Base-by-base conservation (phyloP, 169 alveolate genomes). In the Plasmodium yoelii region DNA sequence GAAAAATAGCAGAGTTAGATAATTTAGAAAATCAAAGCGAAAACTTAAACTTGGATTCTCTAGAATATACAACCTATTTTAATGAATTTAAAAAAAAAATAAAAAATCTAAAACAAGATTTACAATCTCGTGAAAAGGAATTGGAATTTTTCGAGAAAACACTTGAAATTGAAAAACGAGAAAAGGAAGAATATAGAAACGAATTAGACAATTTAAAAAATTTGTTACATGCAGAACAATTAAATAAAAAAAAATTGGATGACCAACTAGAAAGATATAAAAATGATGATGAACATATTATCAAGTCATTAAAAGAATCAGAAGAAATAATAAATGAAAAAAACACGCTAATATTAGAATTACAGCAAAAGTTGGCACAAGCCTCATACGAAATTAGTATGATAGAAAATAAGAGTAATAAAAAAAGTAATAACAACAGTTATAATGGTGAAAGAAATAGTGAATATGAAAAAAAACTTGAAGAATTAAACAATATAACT, bases 201-300 rank as follows among this genome's bases (percentile, higher is more conserved):
- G 90, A 80, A 47, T 67, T 80, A 56, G 90, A 80, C 22, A 80
- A 80, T 10, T 51, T 80, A 67, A 77, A 64, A 22, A 70, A 80
- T 10, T 47, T 80, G 44, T 28, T 80, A 70, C 61, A 28, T 46
- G 46, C 49, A 1, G 90, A 80, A 39, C 90, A 80, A 55, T 34
- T 67, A 63, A 80, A 60, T 55, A 67, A 57, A 24, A 56, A 60
- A 80, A 67, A 64, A 39, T 10, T 80, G 15, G 82, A 80, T 26
- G 71, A 67, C 28, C 73, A 67, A 60, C 12, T 80, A 70, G 82
- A 65, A 61, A 80, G 49, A 67, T 80, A 67, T 15, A 67, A 67
- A 80, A 80, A 57, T 53, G 90, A 80, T 53, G 90, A 80, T 47
- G 42, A 70, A 5, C 60, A 80, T 67, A 65, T 80, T 80, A n/a